A percentile compares a stretch with the other conserved stretches of the same genome.
Conservation (phyloP, 2,329 filamentous ascomycete genomes). For the Hawksworthiomyces lignivorus region DNA sequence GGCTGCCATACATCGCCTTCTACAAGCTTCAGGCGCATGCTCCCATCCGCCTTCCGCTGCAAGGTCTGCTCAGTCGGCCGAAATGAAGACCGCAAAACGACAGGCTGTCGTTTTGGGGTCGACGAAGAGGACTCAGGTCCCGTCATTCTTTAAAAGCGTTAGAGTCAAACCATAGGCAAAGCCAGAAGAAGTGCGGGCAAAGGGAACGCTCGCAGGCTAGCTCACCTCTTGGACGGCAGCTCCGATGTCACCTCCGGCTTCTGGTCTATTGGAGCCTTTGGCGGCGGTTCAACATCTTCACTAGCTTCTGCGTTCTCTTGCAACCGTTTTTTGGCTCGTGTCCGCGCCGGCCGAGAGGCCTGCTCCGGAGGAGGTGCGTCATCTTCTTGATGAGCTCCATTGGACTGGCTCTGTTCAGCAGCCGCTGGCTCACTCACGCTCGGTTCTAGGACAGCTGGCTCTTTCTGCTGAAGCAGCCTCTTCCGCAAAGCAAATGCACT, state of each 20-base stretch:
- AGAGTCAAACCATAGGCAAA: no score
- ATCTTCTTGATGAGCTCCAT: no score
- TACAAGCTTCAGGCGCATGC: slow-evolving; percentile 33
- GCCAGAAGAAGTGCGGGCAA: no score
- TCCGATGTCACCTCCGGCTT: background rate
- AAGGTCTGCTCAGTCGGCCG: slow-evolving; percentile 37
- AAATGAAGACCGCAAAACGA: slow-evolving; percentile 37
- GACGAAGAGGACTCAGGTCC: background rate
- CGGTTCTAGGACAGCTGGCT: background rate
- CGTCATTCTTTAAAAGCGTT: no score
- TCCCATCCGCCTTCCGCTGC: slow-evolving; percentile 29
- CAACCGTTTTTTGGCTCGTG: no score
- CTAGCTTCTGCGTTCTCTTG: no score
- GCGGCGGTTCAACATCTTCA: no score
- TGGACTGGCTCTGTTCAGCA: background rate
- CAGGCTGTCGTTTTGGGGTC: background rate
- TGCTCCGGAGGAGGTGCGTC: no score
- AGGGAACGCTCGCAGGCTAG: no score
- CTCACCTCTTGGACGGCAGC: background rate
- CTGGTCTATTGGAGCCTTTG: background rate
- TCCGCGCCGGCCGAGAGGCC: no score
- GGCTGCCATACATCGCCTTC: slow-evolving; percentile 47
- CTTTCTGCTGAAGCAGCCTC: slow-evolving; percentile 24
- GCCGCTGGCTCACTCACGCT: background rate
- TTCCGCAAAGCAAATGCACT: slow-evolving; percentile 38